Evolutionary conservation across 164 flowering plant species (phyloP), one percentile per base, ranked within the genome.

Genomic region (Tetracentron sinense): DNA sequence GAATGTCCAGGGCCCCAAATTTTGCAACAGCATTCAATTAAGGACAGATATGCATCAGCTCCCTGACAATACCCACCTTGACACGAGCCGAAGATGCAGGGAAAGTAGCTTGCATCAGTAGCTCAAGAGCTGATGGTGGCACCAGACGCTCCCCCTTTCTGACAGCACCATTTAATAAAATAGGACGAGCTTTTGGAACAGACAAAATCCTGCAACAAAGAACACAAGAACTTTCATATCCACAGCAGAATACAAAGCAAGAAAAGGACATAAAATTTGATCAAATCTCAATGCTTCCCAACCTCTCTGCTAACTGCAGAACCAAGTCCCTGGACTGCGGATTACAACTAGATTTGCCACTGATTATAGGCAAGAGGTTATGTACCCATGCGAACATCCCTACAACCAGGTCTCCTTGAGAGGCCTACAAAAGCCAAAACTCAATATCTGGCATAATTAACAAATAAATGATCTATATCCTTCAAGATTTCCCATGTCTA

Each of bases 241-340:
- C 42, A 51, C 23, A 44, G 26, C 47, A 57, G 15, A 28, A 28
- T 28, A 26, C 16, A 44, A 22, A 42, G 12, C 7, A 21, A 31
- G 21, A 6, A 31, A 23, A 65, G 54, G 10, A 20, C 11, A 50
- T 55, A 30, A n/a, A 38, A 22, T 47, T 42, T 25, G 27, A 31
- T 25, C 23, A 20, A 26, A 51, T 33, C 4, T 20, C 16, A 20
- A 67, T 1, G 44, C 12, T 20, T 61, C 19, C 78, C 50, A 65
- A 94, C 98, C 92, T 93, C 65, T 93, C 98, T 58, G 82, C 83
- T 60, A 85, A 51, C 78, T 93, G 97, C 78, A 93, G 78, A 64
- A 90, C 76, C 72, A 90, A 73, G 69, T 93, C 97, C 69, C 98
- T 90, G 20, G 90, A 78, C 55, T 79, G 94, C 0, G 96, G 97